Evolutionary conservation across 148 eudicot species (phyloP), one percentile per base, ranked within the genome.

Genomic region (Chenopodium album): DNA sequence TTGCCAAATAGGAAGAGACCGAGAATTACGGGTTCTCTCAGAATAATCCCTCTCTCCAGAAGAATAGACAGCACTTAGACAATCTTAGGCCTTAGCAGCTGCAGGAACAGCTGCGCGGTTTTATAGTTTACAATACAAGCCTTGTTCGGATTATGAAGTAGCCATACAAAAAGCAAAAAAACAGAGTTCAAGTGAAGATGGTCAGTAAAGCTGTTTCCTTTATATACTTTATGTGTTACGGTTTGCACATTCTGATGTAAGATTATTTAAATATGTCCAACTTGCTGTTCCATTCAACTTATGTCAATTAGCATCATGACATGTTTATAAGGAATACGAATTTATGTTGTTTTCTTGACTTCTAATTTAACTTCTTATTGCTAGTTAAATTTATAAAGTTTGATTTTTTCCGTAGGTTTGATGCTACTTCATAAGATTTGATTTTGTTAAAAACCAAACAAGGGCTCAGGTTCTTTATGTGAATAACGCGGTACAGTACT

Each of bases 101-200:
- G 32, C 32, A 31, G 32, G 32, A 31, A 31, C 32, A 31, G 32
- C 32, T 31, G 32, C 32, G 32, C 32, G 32, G 32, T 31, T 31
- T 31, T 31, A 31, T 31, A 31, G 32, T 31, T 31, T 31, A 31
- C 32, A 31, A 31, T 31, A 31, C 32, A 31, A 31, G 32, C 32
- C 32, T 31, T 31, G 32, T 31, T 31, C 32, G 32, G 32, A 1
- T 31, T 0, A 31, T 31, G 32, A 31, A 31, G 32, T 31, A 31
- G 32, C 50, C 10, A 10, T 79, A 20, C 23, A 10, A 37, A 41
- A 16, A 37, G 48, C 17, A 44, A 47, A 28, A 65, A 44, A 34
- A 44, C 79, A 59, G 59, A 28, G 63, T 70, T 76, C 80, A 8
- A 56, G 62, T 59, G n/a, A 56, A 62, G 70, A 60, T 59, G 46